Percentiles rank a stretch among this genome's conserved stretches.
Evolutionary conservation across 495 filamentous ascomycete species (phyloP).

Genomic region (Niebla homalea): DNA sequence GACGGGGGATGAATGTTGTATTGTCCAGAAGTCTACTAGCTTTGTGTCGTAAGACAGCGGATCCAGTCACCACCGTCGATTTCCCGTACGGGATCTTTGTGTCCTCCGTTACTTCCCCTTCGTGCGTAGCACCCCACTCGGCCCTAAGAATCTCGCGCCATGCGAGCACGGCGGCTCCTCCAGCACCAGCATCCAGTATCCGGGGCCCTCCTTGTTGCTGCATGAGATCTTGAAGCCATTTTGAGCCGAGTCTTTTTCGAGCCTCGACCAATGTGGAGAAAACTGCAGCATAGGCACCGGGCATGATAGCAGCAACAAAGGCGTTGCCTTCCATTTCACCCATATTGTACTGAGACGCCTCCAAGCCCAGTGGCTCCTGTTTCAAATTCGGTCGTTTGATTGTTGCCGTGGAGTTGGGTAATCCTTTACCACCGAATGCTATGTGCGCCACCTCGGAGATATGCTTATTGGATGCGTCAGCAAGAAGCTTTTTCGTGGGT

Average conservation of each 20-base stretch:
- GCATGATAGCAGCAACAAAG: conserved; percentile 65
- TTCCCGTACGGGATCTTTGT: conserved; percentile 38
- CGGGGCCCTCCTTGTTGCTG: conserved; percentile 55
- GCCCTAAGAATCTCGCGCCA: conserved; percentile 74
- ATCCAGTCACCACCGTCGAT: conserved; percentile 49
- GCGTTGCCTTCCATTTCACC: conserved; percentile 76
- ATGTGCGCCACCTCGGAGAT: conserved; percentile 52
- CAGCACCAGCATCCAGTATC: conserved; percentile 74
- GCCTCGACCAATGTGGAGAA: conserved; percentile 69
- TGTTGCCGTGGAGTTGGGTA: conserved; percentile 61
- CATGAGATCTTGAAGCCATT: conserved; percentile 63
- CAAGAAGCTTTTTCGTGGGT: conserved; percentile 52
- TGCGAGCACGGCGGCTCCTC: conserved; percentile 70
- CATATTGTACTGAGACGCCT: conserved; percentile 61
- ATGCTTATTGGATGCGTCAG: conserved; percentile 56
- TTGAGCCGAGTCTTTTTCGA: conserved; percentile 65
- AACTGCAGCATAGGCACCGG: conserved; percentile 61
- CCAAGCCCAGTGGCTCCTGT: conserved; percentile 56
- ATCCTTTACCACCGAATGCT: conserved; percentile 55
- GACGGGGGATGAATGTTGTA: conserved; percentile 79
- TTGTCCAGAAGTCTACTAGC: conserved; percentile 67
- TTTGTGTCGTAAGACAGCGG: conserved; percentile 57
- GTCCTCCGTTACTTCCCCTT: conserved; percentile 28
- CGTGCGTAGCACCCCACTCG: conserved; percentile 56
- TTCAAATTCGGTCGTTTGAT: conserved; percentile 33